phyloP scores from a whole-genome alignment of 805 yeast species.

The Candida ovalis region DNA sequence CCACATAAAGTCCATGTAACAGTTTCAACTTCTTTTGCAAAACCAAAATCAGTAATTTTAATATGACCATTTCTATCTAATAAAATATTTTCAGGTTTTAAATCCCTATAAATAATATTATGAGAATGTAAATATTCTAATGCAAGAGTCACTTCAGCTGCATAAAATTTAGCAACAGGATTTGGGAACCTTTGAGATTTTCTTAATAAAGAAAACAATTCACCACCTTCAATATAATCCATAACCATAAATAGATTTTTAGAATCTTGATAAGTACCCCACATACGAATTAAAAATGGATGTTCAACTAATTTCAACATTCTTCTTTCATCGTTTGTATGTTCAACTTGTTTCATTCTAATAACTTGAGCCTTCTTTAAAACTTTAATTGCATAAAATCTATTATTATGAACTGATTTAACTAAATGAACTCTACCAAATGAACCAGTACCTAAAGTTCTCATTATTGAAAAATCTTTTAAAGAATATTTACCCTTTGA shows the following conservation, averaged over 20 bases:
- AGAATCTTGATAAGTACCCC: slow-evolving; percentile 65
- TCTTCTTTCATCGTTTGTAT: slow-evolving; percentile 58
- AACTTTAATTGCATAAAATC: slow-evolving; percentile 59
- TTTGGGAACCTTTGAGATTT: slow-evolving; percentile 58
- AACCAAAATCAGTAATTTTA: slow-evolving; percentile 59
- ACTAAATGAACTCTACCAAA: slow-evolving; percentile 60
- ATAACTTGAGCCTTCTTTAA: slow-evolving; percentile 55
- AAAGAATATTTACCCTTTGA: slow-evolving; percentile 58
- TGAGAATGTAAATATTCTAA: slow-evolving; percentile 56
- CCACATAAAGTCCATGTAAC: slow-evolving; percentile 63
- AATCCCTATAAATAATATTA: slow-evolving; percentile 56
- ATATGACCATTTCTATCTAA: slow-evolving; percentile 58
- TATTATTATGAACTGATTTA: slow-evolving; percentile 53
- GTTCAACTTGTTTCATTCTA: slow-evolving; percentile 61
- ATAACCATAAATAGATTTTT: slow-evolving; percentile 56
- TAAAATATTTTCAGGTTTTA: slow-evolving; percentile 58
- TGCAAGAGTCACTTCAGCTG: slow-evolving; percentile 58
- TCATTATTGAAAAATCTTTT: slow-evolving; percentile 50
- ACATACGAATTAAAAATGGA: slow-evolving; percentile 58
- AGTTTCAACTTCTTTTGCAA: slow-evolving; percentile 57
- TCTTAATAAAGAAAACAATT: slow-evolving; percentile 50
- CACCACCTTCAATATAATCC: slow-evolving; percentile 67
- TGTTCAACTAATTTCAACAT: slow-evolving; percentile 57
- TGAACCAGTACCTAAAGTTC: slow-evolving; percentile 60
- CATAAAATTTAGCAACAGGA: slow-evolving; percentile 61